A percentile compares a stretch with the other conserved stretches of the same genome.
phyloP scores from a whole-genome alignment of 371 early-diverging fungal species.

The Mucor racemosus region DNA sequence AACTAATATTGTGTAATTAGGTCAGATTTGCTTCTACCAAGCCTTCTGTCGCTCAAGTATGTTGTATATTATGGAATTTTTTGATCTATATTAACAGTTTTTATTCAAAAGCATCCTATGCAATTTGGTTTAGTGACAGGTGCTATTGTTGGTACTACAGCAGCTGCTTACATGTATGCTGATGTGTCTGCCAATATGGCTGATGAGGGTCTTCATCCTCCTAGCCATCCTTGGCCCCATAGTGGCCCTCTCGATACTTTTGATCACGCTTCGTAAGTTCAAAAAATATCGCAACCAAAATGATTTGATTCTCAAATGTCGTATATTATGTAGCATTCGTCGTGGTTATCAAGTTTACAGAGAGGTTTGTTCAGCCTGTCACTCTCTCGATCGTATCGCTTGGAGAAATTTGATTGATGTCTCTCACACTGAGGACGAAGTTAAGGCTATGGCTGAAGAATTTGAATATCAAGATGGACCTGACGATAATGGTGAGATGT shows the following conservation, averaged over 20 bases:
- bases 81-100: not conserved
- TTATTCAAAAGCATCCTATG: conserved; percentile 40
- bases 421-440: conserved; percentile 91
- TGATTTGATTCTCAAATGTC: not conserved
- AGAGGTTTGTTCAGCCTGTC: conserved; percentile 97
- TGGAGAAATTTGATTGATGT: conserved; percentile 96
- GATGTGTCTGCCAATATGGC: conserved; percentile 74
- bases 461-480: conserved; percentile 94
- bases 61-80: conserved; percentile 6
- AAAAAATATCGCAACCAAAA: not conserved
- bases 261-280: conserved; percentile 90
- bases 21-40: conserved; percentile 55
- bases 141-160: conserved; percentile 62
- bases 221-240: conserved; percentile 90
- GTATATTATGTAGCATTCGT: conserved; percentile 69
- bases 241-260: conserved; percentile 80
- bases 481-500: conserved; percentile 93
- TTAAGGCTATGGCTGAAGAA: conserved; percentile 94
- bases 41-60: conserved; percentile 29
- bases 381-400: conserved; percentile 91
- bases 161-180: conserved; percentile 58
- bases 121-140: conserved; percentile 59
- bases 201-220: conserved; percentile 93
- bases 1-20: conserved; percentile 26
- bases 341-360: conserved; percentile 99